Base-by-base conservation (phyloP, 768 basidiomycete species). In the Mycena metata region DNA sequence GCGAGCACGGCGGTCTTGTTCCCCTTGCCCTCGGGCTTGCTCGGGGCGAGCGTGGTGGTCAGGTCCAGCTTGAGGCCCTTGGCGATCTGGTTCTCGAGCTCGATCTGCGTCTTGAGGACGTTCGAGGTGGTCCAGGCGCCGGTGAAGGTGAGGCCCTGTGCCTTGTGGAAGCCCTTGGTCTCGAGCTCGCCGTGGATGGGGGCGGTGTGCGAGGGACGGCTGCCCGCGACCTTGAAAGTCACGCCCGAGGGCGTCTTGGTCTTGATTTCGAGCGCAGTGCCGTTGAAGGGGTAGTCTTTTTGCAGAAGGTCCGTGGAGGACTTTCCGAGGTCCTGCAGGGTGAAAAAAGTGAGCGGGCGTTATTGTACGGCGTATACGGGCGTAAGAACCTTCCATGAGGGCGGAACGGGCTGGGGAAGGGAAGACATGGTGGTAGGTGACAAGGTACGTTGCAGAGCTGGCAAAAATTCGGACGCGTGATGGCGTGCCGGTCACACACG, bases 21-120 rank as follows among this genome's bases (percentile, higher is more conserved):
- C 23, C 36, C 89, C 82, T 95, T 98, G 74, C 84, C 35, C 33
- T 26, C 42, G 42, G 23, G 89, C 82, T 95, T 96, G 77, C 94
- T 93, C 51, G 97, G 96, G 73, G 90, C 84, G 73, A 99, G 88
- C 47, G 91, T 86, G 72, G 95, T 92, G 77, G 85, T 85, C 64
- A 98, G 80, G 79, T 98, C 97, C 77, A 99, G 84, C 86, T 99
- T 99, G 85, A 99, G 90, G 69, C 97, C 98, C 84, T 96, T 93
- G 75, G 97, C 95, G 79, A 99, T 89, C 84, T 96, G 91, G 86
- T 98, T 96, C 83, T 99, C 96, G 78, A 99, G 85, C 87, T 99
- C 98, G 72, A 98, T 81, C 79, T 92, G 90, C 73, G 92, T 92
- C 80, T 92, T 92, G 85, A 99, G 92, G 77, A 91, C 81, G 86